Base-by-base conservation (phyloP, 768 basidiomycete genomes). In the Aureoboletus auriporus region DNA sequence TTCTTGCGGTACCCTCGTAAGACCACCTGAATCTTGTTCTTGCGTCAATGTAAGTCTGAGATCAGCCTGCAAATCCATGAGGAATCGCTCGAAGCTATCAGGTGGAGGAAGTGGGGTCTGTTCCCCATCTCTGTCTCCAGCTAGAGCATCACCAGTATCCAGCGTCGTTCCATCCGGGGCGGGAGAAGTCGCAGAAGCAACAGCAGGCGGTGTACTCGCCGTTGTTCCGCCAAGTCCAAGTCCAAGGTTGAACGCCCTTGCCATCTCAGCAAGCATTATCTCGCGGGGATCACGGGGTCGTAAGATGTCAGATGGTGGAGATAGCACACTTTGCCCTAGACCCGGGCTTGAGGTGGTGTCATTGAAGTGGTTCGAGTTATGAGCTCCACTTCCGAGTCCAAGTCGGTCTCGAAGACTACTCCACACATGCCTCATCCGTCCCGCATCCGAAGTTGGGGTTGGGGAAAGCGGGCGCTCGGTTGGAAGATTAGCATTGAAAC, bases 11-110 rank as follows among this genome's bases (percentile, higher is more conserved):
- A 20, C 9, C 12, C 30, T 42, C 30, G 44, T 52, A 33, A 42
- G 13, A 37, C 31, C 39, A 28, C 39, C 45, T 14, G 56, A 44
- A 40, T 53, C 55, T 39, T 55, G 55, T 4, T 62, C 63, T 41
- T 72, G 77, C 23, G 76, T 77, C 51, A 92, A 64, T 8, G 84
- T 83, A 6, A 71, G 66, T 47, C 89, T 70, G 46, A 92, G 68
- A 63, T 91, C 89, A 14, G 75, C 69, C 65, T 91, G 90, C 45
- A 91, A 60, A 65, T 91, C 87, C 39, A 87, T 69, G 54, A 92
- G 68, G 71, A 92, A 92, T 27, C 86, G 76, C 60, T 91, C 89
- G 57, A 92, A 92, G 58, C 82, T 84, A 50, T 83, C 84, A 57
- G 85, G 85, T 0, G 73, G 67, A 8, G 78, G 75, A 11, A 65